phyloP scores from a whole-genome alignment of 768 basidiomycete species.

The Phanerodontia chrysosporium region DNA sequence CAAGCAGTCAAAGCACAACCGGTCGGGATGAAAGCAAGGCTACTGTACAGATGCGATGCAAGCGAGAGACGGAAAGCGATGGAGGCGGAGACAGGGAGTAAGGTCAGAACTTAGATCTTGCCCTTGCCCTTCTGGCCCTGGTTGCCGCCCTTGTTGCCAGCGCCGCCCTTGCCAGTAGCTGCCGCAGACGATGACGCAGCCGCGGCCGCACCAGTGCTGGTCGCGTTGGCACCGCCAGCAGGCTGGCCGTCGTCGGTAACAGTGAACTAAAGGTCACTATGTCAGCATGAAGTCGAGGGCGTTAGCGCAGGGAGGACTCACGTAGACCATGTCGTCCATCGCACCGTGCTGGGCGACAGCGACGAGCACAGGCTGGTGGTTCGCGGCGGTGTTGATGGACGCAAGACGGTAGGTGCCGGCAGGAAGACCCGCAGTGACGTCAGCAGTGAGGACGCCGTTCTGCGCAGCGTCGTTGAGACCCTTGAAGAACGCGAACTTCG shows the following conservation, averaged over 20 bases:
- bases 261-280: slow-evolving; percentile 18
- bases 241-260: slow-evolving; percentile 19
- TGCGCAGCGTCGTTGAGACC: slow-evolving; percentile 44
- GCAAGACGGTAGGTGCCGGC: slow-evolving; percentile 39
- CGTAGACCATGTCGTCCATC: slow-evolving; percentile 38
- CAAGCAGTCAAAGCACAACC: slow-evolving; percentile 3
- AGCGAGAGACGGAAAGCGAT: not conserved
- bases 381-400: slow-evolving; percentile 42
- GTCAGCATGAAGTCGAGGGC: not conserved
- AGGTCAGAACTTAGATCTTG: not conserved
- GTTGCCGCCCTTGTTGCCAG: not conserved
- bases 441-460: slow-evolving; percentile 36
- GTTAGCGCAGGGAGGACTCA: slow-evolving; percentile 14
- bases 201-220: slow-evolving; percentile 1
- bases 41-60: not conserved
- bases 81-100: not conserved
- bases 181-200: slow-evolving; percentile 9
- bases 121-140: not conserved
- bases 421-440: slow-evolving; percentile 39
- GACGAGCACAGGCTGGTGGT: slow-evolving; percentile 37
- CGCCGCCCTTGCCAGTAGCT: slow-evolving; percentile 1
- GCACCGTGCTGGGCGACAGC: slow-evolving; percentile 39
- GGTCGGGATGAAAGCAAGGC: not conserved
- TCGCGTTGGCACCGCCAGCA: slow-evolving; percentile 10
- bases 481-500: slow-evolving; percentile 55